A percentile compares a stretch with the other conserved stretches of the same genome.
These are phyloP conservation scores for Trichoderma semiorbis DNA, from an alignment of 2,329 filamentous ascomycete species.

Conservation along the genomic window DNA sequence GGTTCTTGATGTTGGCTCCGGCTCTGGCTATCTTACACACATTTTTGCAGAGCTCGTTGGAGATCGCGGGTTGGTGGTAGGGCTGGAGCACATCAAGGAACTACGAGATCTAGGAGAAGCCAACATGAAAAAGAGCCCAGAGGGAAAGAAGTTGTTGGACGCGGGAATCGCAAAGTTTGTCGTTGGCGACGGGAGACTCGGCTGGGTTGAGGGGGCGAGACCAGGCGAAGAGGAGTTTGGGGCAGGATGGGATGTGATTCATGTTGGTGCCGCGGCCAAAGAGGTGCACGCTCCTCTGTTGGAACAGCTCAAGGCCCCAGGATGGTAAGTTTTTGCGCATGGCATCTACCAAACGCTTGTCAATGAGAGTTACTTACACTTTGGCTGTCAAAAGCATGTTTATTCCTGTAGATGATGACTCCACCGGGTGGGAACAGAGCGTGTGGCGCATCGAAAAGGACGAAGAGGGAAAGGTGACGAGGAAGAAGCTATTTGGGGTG, in stretches of 20 bases:
- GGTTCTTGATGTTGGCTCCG: slow-evolving; percentile 71
- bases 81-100: slow-evolving; percentile 68
- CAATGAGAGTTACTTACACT: background rate
- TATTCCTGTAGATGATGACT: slow-evolving; percentile 65
- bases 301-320: slow-evolving; percentile 74
- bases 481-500: slow-evolving; percentile 64
- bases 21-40: slow-evolving; percentile 82
- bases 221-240: slow-evolving; percentile 47
- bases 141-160: slow-evolving; percentile 58
- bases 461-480: slow-evolving; percentile 56
- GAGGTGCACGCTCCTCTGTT: slow-evolving; percentile 69
- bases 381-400: slow-evolving; percentile 54
- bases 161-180: slow-evolving; percentile 67
- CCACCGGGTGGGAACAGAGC: slow-evolving; percentile 51
- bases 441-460: slow-evolving; percentile 76
- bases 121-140: slow-evolving; percentile 63
- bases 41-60: slow-evolving; percentile 77
- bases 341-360: background rate
- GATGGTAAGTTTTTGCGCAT: slow-evolving; percentile 46
- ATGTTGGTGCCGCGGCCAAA: slow-evolving; percentile 83
- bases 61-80: slow-evolving; percentile 54
- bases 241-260: slow-evolving; percentile 82
- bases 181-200: slow-evolving; percentile 68
- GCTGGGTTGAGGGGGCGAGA: slow-evolving; percentile 47
- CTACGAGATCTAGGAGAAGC: slow-evolving; percentile 58